phyloP scores from a whole-genome alignment of 805 yeast genomes.

The Tetrapisispora phaffii region DNA sequence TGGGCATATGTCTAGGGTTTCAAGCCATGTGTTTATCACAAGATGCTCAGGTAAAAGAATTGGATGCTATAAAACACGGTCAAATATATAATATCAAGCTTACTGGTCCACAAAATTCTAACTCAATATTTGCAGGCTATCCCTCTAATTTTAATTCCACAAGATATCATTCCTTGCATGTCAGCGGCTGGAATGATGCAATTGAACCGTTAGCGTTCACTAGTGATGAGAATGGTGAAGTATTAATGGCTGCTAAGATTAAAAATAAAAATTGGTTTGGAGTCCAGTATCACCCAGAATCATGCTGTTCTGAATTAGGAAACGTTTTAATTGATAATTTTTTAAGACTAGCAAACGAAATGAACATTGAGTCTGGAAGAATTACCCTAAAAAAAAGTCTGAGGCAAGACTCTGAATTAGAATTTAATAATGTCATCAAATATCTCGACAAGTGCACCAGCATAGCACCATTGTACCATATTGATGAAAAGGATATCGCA shows the following conservation, averaged over 20 bases:
- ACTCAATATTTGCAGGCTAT: constrained; percentile 34
- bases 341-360: constrained; percentile 17
- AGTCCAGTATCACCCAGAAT: constrained; percentile 96
- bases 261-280: constrained; percentile 62
- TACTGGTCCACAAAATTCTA: constrained; percentile 3
- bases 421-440: constrained; percentile 5
- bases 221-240: constrained; percentile 32
- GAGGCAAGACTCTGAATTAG: background rate
- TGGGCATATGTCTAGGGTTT: constrained; percentile 91
- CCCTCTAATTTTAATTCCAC: constrained; percentile 52
- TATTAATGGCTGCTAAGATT: constrained; percentile 78
- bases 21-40: constrained; percentile 63
- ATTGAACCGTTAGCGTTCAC: constrained; percentile 58
- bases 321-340: constrained; percentile 51
- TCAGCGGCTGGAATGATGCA: constrained; percentile 18
- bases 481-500: background rate
- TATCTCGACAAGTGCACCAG: constrained; percentile 18
- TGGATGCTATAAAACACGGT: constrained; percentile 70
- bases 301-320: constrained; percentile 74
- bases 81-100: constrained; percentile 50
- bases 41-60: constrained; percentile 46
- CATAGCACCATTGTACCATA: constrained; percentile 15
- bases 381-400: constrained; percentile 4
- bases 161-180: constrained; percentile 80
- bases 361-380: constrained; percentile 20